Conservation (phyloP, 1,139 yeast species). For the Debaryomyces sp. region DNA sequence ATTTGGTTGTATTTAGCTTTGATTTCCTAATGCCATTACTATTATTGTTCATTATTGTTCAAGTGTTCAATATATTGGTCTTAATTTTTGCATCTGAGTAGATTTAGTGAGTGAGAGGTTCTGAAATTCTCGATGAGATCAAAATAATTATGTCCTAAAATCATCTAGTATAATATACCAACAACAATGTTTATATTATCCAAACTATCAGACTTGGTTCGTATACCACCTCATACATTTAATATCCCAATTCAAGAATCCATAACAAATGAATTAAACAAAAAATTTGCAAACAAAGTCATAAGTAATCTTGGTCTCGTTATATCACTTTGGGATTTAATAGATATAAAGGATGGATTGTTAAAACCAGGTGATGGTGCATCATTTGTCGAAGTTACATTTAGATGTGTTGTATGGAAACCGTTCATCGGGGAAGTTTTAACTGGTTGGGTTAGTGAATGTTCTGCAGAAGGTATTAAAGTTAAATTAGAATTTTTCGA, state of each 20-base stretch:
- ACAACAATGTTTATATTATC: constrained; percentile 77
- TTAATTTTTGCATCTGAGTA: not conserved
- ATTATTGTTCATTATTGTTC: constrained; percentile 5
- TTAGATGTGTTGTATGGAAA: constrained; percentile 80
- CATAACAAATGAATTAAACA: constrained; percentile 77
- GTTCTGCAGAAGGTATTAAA: constrained; percentile 84
- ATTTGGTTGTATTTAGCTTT: constrained; percentile 33
- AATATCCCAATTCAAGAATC: constrained; percentile 70
- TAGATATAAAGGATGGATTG: constrained; percentile 81
- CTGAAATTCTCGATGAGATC: constrained; percentile 8
- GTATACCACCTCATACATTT: constrained; percentile 87
- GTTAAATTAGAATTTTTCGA: constrained; percentile 86
- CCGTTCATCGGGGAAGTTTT: constrained; percentile 95
- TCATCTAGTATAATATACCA: not conserved
- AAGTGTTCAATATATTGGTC: not conserved
- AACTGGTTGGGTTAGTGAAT: constrained; percentile 90
- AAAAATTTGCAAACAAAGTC: constrained; percentile 82
- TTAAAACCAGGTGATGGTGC: constrained; percentile 97
- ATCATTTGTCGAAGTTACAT: constrained; percentile 72
- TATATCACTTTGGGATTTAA: constrained; percentile 80
- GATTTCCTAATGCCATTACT: constrained; percentile 17
- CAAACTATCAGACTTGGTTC: constrained; percentile 76
- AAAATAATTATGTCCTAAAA: not conserved
- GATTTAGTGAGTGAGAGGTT: not conserved
- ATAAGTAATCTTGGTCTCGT: constrained; percentile 84